Conservation (phyloP, 2,329 filamentous ascomycete species). For the Atkinsonella hypoxylon region DNA sequence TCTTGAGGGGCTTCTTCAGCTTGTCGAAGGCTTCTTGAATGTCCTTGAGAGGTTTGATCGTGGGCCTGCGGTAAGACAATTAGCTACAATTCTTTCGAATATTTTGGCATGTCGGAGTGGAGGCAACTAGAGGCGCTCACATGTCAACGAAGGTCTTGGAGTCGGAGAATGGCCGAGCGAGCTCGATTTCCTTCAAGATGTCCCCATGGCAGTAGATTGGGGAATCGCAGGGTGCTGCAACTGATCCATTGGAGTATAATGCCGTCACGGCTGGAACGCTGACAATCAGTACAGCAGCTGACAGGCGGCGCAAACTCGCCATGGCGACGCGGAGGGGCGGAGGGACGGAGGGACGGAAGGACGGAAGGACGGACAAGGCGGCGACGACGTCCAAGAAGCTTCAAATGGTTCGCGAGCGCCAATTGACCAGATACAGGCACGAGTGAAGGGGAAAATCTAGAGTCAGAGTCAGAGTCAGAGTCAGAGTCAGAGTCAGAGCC, state of each 20-base stretch:
- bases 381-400: background rate
- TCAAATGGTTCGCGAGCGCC: too few relatives aligned
- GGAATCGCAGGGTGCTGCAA: constrained; percentile 54
- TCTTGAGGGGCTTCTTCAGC: constrained; percentile 47
- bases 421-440: background rate
- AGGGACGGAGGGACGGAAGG: too few relatives aligned
- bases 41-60: constrained; percentile 43
- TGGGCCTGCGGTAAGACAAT: constrained; percentile 34
- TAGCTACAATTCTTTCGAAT: background rate
- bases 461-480: too few relatives aligned
- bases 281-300: constrained; percentile 15
- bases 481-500: too few relatives aligned
- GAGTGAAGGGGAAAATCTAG: too few relatives aligned
- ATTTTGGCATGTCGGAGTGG: background rate
- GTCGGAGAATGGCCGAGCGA: constrained; percentile 51
- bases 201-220: constrained; percentile 57
- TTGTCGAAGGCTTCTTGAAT: constrained; percentile 49
- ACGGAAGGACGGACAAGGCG: background rate
- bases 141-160: constrained; percentile 64
- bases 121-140: constrained; percentile 24
- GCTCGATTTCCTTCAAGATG: constrained; percentile 47
- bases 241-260: constrained; percentile 47
- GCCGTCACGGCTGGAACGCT: constrained; percentile 23
- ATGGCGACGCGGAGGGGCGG: constrained; percentile 8
- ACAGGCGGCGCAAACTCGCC: constrained; percentile 14